Base-by-base conservation (phyloP, 495 filamentous ascomycete species). In the Trichocladium uniseriatum region DNA sequence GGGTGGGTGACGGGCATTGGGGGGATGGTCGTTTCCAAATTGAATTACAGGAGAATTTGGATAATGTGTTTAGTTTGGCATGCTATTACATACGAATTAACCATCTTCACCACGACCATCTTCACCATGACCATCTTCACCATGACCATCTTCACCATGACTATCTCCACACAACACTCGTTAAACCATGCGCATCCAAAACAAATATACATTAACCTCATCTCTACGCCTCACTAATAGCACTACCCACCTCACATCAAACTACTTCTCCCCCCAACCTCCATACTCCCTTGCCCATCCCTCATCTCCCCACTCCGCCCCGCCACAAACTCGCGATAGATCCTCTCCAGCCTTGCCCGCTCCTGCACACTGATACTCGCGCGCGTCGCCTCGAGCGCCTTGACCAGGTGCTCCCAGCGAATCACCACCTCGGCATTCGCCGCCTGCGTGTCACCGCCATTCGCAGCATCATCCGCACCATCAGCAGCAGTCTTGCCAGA, bases 251-350 rank as follows among this genome's bases (percentile, higher is more conserved):
- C 28, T 62, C 72, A 95, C 90, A 96, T 95, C 58, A 98, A 72
- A 69, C 89, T 97, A 49, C 82, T 89, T 60, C 92, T 72, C 18
- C 92, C 94, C 3, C 92, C 92, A 62, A 98, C 78, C 67, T 98
- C 92, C 64, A 79, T 92, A 21, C 79, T 80, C 1, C 84, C 89
- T 65, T 98, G 84, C 9, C 92, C 92, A 65, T 81, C 89, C 35
- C 78, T 85, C 88, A 98, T 88, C 64, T 96, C 92, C 21, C 92
- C 92, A 63, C 88, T 94, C 51, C 92, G 76, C 7, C 87, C 89
- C 6, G 83, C 82, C 5, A 95, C 78, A 71, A 98, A 98, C 72
- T 97, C 94, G 6, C 76, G 72, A 62, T 98, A 98, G 49, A 98
- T 95, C 6, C 72, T 75, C 59, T 77, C 74, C 53, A 98, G 59